Evolutionary conservation across 2,329 filamentous ascomycete species (phyloP), one percentile per base, ranked within the genome.

Genomic region (Fusarium mundagurra): DNA sequence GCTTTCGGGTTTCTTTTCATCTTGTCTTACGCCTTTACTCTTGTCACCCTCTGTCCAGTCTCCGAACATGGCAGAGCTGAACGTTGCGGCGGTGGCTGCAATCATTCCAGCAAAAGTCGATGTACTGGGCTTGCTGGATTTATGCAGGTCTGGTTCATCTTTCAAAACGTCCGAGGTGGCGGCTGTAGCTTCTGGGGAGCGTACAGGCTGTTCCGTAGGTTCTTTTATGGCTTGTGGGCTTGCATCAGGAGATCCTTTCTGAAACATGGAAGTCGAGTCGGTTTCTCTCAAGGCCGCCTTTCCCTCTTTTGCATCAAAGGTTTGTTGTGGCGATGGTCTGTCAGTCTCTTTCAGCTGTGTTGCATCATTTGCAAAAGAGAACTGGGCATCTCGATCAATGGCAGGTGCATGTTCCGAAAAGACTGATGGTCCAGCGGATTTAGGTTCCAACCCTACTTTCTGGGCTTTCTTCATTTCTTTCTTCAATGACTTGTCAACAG

Each of bases 401-500:
- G 55, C 22, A 20, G 29, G 24, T 29, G 39, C 18, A 27, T 39
- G 6, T 27, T 73, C 61, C 20, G 61, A 65, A 27, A 38, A 47
- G 24, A 41, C 41, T 38, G 65, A 60, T 29, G 53, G 34, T 29
- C 68, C 50, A 24, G 58, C 51, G 20, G 62, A 53, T 24, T 71
- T 73, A 17, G 63, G 57, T 63, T 73, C 62, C 17, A 69, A 68
- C 27, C 77, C 80, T 44, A 80, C 71, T 53, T 81, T 82, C 72
- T 82, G 81, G 16, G 79, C 78, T 70, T 82, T 82, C 63, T 82
- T 83, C 72, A 81, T 83, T 48, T 84, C 78, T 63, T 83, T 81
- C 66, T 80, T 82, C 24, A 75, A 75, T 65, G 77, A 79, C 65
- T 80, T 80, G 9, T 69, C 48, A 22, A 70, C 24, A 29, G 36